Base-by-base conservation (phyloP, 2,329 filamentous ascomycete genomes). In the Pseudocercospora musae region DNA sequence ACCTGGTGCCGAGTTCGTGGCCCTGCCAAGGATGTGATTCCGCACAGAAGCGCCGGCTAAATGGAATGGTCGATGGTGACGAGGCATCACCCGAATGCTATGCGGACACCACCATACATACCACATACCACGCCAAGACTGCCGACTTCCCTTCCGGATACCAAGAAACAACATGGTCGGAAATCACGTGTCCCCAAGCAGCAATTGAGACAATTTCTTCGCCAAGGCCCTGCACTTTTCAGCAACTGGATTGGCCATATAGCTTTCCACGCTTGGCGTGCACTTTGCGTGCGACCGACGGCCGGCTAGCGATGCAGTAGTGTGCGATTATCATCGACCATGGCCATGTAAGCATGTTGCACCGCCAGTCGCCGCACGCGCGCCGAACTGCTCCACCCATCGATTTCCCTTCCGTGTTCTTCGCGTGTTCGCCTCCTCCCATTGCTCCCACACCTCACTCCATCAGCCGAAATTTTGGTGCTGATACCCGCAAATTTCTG, bases 381-480 rank as follows among this genome's bases (percentile, higher is more conserved):
- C 33, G 33, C 33, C 33, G 33, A 37, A 15, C 33, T n/a, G 33
- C 33, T 37, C 15, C 33, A 37, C 33, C 9, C 4, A 15, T 37
- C 33, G 29, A n/a, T 10, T 31, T 31, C 29, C 29, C 7, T 31
- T 31, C 29, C 29, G 29, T 31, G 29, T 31, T 11, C 29, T 31
- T 31, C 29, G 29, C 33, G 15, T 37, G 33, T 37, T 37, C 33
- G 33, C 33, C 33, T n/a, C 54, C 33, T 44, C 13, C 54, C 29
- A 33, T 25, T n/a, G n/a, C n/a, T n/a, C n/a, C n/a, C n/a, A n/a
- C n/a, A 48, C 55, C 40, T 57, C 55, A 57, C 54, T 46, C 55
- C 42, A 31, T 57, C 49, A 31, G 50, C 56, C 31, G n/a, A 48
- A 49, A 49, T 54, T 62, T 58, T 44, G 53, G 54, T 52, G 60